phyloP scores from a whole-genome alignment of 257 asterid species.

The Ehretia macrophylla region DNA sequence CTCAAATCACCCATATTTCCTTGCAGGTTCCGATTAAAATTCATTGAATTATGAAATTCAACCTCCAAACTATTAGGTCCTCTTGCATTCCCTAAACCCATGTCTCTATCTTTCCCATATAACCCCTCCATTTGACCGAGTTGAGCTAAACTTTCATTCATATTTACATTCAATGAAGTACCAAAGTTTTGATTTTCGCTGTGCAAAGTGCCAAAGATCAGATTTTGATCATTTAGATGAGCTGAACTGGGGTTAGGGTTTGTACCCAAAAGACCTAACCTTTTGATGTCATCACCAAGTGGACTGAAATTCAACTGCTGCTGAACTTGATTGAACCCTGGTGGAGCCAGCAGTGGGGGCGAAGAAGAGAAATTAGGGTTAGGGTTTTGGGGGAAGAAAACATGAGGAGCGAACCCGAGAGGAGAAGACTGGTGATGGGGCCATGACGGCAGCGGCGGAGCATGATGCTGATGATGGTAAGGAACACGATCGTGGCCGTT shows the following conservation, averaged over 20 bases:
- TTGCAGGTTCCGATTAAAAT: constrained; percentile 19
- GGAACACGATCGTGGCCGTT: constrained; percentile 8
- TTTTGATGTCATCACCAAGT: constrained; percentile 17
- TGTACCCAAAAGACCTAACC: constrained; percentile 25
- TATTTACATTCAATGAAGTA: constrained; percentile 10
- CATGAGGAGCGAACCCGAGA: constrained; percentile 40
- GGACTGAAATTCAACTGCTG: constrained; percentile 29
- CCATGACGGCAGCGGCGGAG: constrained; percentile 21
- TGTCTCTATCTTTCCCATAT: constrained; percentile 16
- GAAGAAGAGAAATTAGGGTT: constrained; percentile 27
- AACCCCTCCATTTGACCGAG: constrained; percentile 10
- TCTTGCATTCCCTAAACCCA: constrained; percentile 20
- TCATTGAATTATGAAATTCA: constrained; percentile 25
- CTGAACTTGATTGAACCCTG: constrained; percentile 26
- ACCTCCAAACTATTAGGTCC: constrained; percentile 25
- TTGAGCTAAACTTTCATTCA: constrained; percentile 17
- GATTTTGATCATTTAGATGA: constrained; percentile 37
- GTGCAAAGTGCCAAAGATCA: constrained; percentile 54
- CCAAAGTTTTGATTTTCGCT: constrained; percentile 20
- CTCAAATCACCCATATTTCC: constrained; percentile 25
- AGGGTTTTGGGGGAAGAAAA: constrained; percentile 66
- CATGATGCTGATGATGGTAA: constrained; percentile 3
- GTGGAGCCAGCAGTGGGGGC: constrained; percentile 22
- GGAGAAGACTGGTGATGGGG: constrained; percentile 34
- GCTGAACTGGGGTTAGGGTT: constrained; percentile 10